Conservation (phyloP, 257 asterid genomes). For the Solanum piurae region DNA sequence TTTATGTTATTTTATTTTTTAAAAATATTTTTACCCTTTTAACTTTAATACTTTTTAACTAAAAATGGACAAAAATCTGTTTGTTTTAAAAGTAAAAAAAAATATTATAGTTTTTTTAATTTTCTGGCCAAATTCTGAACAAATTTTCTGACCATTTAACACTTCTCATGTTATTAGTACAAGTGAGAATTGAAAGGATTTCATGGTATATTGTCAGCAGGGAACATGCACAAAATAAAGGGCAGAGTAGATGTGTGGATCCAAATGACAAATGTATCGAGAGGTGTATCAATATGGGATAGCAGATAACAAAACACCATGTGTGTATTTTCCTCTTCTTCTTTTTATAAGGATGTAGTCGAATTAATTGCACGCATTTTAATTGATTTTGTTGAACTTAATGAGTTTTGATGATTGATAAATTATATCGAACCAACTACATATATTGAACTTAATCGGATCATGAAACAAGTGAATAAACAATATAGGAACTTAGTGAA, state of each 20-base stretch:
- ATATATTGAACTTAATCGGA: not conserved
- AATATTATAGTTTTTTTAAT: no score
- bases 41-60: no score
- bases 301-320: not conserved
- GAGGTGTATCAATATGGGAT: not conserved
- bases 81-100: no score
- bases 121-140: no score
- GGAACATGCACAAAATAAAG: not conserved
- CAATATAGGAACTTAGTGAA: not conserved
- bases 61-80: no score
- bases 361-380: not conserved
- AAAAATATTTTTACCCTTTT: no score
- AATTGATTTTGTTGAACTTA: accelerated
- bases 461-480: not conserved
- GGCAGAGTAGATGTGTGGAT: not conserved
- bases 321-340: not conserved
- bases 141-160: no score
- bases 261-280: not conserved
- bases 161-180: not conserved
- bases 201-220: not conserved
- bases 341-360: not conserved
- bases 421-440: not conserved
- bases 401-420: not conserved
- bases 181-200: not conserved
- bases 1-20: no score